These are phyloP conservation scores for Teratosphaeria nubilosa DNA, from an alignment of 2,329 filamentous ascomycete species.

Conservation along the genomic window DNA sequence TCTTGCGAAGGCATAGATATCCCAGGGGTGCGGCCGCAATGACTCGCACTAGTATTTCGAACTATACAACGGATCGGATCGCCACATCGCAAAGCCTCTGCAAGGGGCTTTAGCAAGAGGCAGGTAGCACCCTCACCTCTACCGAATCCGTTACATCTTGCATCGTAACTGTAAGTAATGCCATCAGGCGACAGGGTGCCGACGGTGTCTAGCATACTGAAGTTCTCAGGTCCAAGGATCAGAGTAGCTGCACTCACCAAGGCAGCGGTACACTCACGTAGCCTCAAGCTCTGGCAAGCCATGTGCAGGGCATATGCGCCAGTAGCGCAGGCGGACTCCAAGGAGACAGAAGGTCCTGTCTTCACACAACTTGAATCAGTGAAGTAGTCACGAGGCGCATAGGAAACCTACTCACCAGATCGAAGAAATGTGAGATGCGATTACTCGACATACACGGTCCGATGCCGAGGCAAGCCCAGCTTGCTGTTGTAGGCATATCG, in stretches of 20 bases:
- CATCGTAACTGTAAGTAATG: neutral
- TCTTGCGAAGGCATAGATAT: neutral
- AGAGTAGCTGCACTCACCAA: neutral
- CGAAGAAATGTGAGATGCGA: slow-evolving; percentile 8
- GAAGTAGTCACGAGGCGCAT: too few relatives aligned
- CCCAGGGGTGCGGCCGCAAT: neutral
- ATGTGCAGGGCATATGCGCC: slow-evolving; percentile 7
- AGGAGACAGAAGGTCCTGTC: slow-evolving; percentile 8
- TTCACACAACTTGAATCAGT: too few relatives aligned
- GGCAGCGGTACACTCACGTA: neutral
- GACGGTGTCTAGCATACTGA: neutral
- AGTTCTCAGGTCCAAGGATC: neutral
- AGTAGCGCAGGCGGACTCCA: slow-evolving; percentile 8
- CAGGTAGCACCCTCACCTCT: neutral
- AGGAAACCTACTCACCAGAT: too few relatives aligned
- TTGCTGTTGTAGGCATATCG: neutral
- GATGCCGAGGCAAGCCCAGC: neutral
- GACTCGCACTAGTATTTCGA: neutral
- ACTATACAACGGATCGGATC: neutral
- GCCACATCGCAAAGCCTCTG: neutral
- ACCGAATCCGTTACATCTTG: neutral
- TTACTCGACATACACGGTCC: neutral
- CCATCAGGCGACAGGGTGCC: neutral
- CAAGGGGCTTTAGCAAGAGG: neutral
- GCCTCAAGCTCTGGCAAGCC: slow-evolving; percentile 5